Evolutionary conservation across 805 yeast genomes (phyloP), one percentile per base, ranked within the genome.

Genomic region (Naumovozyma castellii): DNA sequence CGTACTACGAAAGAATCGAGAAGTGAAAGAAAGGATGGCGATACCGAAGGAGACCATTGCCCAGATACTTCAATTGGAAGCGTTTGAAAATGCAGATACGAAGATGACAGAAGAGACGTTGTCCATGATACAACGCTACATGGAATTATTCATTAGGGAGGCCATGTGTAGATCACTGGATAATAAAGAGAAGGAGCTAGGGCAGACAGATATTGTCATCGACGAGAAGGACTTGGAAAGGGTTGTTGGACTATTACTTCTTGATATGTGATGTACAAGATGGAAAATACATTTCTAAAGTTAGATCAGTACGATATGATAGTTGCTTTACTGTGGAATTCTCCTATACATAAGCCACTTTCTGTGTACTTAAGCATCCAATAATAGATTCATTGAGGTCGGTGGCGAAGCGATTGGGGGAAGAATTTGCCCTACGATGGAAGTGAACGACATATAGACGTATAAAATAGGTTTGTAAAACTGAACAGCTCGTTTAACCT

Each of bases 101-200:
- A 40, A 45, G 29, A 51, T 56, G 27, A 47, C 54, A 3, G 50
- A 50, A 31, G 53, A 50, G 14, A 44, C 53, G 1, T 34, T 57
- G 8, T 22, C 40, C 0, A 42, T 44, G 31, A 32, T 57, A 12
- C 55, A 55, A 34, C 45, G 45, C 20, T 59, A 58, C 35, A 42
- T 58, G 38, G 56, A 54, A 32, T 16, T 53, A 9, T 56, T 58
- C 34, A 48, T 56, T 13, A 44, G 56, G 25, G 64, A 59, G 42
- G 57, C 59, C 2, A 51, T 52, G 10, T 39, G 52, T 16, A 43
- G 65, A 38, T 54, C 62, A 3, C 20, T 49, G 4, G 61, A 57
- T 32, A 51, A 52, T 39, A 49, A 46, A 35, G 47, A 43, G n/a
- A 35, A 30, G 18, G 27, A 22, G 10, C 10, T 34, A 13, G 19